A percentile compares a stretch with the other conserved stretches of the same genome.
phyloP scores from a whole-genome alignment of 2,329 filamentous ascomycete genomes.

The Sclerotinia sclerotiorum region DNA sequence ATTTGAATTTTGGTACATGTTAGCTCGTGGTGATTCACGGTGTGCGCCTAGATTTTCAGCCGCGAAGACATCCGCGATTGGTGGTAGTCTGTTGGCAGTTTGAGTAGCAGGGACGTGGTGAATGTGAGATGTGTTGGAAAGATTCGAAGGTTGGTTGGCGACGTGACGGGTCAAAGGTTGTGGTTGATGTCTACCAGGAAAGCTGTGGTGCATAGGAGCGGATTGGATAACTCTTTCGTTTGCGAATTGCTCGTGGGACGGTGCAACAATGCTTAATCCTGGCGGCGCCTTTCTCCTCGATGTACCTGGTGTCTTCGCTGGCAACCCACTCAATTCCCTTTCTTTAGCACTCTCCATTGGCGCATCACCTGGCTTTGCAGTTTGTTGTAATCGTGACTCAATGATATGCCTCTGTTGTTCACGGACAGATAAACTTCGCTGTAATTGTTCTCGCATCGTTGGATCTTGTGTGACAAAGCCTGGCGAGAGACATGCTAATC shows the following conservation, averaged over 20 bases:
- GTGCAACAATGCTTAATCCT: constrained; percentile 90
- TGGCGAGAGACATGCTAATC: constrained; percentile 89
- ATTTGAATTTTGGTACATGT: constrained; percentile 33
- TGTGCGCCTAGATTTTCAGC: constrained; percentile 67
- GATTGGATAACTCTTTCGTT: constrained; percentile 96
- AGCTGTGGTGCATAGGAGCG: constrained; percentile 89
- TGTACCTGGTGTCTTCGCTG: constrained; percentile 69
- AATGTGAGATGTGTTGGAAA: constrained; percentile 84
- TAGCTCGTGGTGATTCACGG: constrained; percentile 46
- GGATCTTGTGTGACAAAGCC: constrained; percentile 96
- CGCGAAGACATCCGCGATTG: constrained; percentile 92
- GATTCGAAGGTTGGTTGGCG: constrained; percentile 76
- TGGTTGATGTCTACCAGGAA: constrained; percentile 83
- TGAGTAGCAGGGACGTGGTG: constrained; percentile 86
- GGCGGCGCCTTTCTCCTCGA: constrained; percentile 79
- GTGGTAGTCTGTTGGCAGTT: constrained; percentile 87
- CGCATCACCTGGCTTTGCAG: constrained; percentile 75
- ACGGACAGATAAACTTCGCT: constrained; percentile 87
- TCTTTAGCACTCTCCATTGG: constrained; percentile 57
- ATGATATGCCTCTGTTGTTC: constrained; percentile 96
- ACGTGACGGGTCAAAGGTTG: constrained; percentile 75
- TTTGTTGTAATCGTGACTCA: constrained; percentile 84
- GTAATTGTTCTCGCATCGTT: constrained; percentile 92
- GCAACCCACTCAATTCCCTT: constrained; percentile 45
- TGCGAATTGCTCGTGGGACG: constrained; percentile 87